Evolutionary conservation across 768 basidiomycete genomes (phyloP), one percentile per base, ranked within the genome.

Genomic region (Psilocybe tampanensis): DNA sequence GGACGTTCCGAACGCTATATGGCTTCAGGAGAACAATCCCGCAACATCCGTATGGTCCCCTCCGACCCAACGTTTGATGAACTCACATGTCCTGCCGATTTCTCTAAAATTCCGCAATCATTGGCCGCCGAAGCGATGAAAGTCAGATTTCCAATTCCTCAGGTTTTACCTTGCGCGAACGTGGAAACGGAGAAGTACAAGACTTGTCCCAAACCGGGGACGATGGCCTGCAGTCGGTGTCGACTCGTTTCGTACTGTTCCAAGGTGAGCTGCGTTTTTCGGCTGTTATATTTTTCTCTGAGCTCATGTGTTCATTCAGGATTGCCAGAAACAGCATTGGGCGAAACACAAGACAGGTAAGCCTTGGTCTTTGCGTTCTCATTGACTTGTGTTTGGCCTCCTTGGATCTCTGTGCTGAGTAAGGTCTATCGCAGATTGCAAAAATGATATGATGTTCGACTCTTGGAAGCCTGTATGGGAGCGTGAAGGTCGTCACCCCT

Each of bases 161-260:
- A 67, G 22, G 47, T 52, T n/a, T 61, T 76, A 9, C 76, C 71
- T 7, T 78, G 76, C 34, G 76, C 76, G 12, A 74, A 76, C 42
- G 62, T 72, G 22, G 59, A 73, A 24, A 58, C 56, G 8, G 49
- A 61, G 1, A 62, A 61, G 18, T 53, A 65, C 47, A 53, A 41
- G 13, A 52, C 21, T 19, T 78, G 77, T 55, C 44, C 60, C 12
- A 67, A 72, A 0, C 66, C 62, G 8, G 78, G 76, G 5, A 72
- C 60, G 12, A 55, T 62, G 60, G 61, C 65, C 2, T 71, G 70
- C 47, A 44, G 56, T 21, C 54, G 44, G 7, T 80, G 79, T 61
- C 72, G 59, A 47, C 60, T 80, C 15, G 78, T 79, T 1, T 74
- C 73, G 18, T 81, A 81, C 58, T 81, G 80, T 59, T 80, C 79